Evolutionary conservation across 1,284 basidiomycete species (phyloP).

Genomic region (Ceratobasidium sp.): DNA sequence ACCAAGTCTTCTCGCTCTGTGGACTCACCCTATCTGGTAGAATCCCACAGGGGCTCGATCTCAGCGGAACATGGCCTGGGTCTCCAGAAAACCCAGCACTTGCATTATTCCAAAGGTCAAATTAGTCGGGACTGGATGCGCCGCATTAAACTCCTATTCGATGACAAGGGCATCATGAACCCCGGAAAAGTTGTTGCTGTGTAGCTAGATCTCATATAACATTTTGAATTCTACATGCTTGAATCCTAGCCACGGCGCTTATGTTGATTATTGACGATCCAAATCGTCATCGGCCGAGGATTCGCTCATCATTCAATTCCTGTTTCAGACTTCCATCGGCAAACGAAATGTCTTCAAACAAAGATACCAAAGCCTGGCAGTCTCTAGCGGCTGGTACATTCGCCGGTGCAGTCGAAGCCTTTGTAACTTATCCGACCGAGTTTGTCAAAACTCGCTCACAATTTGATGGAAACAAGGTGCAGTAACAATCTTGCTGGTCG

Average conservation of each 20-base stretch:
- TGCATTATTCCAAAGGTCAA: slow-evolving; percentile 86
- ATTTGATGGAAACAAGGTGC: slow-evolving; percentile 72
- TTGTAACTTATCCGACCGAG: slow-evolving; percentile 68
- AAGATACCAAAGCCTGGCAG: slow-evolving; percentile 65
- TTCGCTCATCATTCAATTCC: slow-evolving; percentile 15
- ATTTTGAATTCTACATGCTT: not conserved
- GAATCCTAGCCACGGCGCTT: slow-evolving; percentile 2
- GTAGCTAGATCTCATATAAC: not conserved
- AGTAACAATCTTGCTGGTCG: slow-evolving; percentile 37
- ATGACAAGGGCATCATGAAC: slow-evolving; percentile 91
- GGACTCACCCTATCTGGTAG: slow-evolving; percentile 31
- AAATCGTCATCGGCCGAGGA: slow-evolving; percentile 25
- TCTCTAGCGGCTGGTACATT: slow-evolving; percentile 90
- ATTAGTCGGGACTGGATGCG: slow-evolving; percentile 89
- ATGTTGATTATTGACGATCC: not conserved
- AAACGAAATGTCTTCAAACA: slow-evolving; percentile 43
- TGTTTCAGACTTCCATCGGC: not conserved
- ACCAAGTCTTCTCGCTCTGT: not conserved
- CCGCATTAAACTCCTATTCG: slow-evolving; percentile 89
- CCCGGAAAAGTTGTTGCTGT: slow-evolving; percentile 76
- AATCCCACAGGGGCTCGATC: slow-evolving; percentile 77
- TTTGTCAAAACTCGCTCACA: slow-evolving; percentile 88
- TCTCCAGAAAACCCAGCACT: slow-evolving; percentile 91
- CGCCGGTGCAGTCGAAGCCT: slow-evolving; percentile 90
- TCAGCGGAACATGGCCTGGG: slow-evolving; percentile 98